A percentile compares a stretch with the other conserved stretches of the same genome.
Evolutionary conservation across 2,329 filamentous ascomycete genomes (phyloP).

Genomic region (Exophiala sp.): DNA sequence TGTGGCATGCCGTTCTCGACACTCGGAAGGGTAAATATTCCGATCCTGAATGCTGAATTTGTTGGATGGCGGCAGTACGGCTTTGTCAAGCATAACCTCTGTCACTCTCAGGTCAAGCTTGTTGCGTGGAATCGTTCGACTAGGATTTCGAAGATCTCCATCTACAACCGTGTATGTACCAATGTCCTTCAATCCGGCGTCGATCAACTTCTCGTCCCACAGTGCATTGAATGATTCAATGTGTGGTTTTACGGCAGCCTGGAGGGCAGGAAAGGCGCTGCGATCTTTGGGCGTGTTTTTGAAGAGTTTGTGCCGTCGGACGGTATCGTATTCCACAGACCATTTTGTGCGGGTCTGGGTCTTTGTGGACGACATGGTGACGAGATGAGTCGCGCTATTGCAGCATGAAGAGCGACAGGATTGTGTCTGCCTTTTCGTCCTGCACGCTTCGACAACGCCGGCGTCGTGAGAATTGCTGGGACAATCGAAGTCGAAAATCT

Average conservation of each 20-base stretch:
- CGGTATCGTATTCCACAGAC: conserved; percentile 79
- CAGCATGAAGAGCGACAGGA: not conserved
- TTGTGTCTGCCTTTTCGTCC: not conserved
- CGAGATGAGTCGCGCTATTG: not conserved
- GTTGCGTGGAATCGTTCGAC: conserved; percentile 50
- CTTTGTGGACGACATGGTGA: conserved; percentile 15
- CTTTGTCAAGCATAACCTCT: conserved; percentile 75
- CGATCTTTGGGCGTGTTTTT: conserved; percentile 79
- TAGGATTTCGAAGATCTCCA: conserved; percentile 49
- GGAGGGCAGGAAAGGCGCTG: conserved; percentile 79
- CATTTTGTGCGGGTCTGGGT: conserved; percentile 53
- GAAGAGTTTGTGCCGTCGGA: conserved; percentile 83
- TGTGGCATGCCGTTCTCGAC: conserved; percentile 84
- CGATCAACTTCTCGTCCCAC: conserved; percentile 69
- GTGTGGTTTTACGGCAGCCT: conserved; percentile 81
- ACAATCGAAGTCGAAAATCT: not conserved
- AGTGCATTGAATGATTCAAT: conserved; percentile 93
- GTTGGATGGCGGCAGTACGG: conserved; percentile 71
- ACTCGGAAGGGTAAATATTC: conserved; percentile 85
- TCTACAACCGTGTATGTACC: conserved; percentile 83
- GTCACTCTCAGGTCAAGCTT: conserved; percentile 70
- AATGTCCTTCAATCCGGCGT: conserved; percentile 77
- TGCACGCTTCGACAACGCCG: not conserved
- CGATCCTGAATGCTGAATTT: conserved; percentile 73
- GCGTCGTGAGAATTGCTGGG: not conserved